These are phyloP conservation scores for Myochromella boudieri DNA, from an alignment of 768 basidiomycete species.

Conservation along the genomic window DNA sequence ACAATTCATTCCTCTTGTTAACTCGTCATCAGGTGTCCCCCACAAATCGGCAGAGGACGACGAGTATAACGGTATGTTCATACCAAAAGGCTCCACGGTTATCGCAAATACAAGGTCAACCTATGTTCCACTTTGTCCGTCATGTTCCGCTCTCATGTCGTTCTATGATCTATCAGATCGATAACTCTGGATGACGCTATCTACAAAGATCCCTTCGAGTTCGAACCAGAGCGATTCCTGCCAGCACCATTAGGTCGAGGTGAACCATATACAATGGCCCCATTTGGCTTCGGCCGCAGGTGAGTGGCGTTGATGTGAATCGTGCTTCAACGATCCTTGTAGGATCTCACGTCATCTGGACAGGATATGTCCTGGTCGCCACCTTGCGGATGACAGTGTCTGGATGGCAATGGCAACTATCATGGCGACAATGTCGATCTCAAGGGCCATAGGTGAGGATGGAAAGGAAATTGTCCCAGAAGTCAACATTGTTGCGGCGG, in stretches of 20 bases:
- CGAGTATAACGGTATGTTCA: constrained; percentile 17
- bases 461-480: constrained; percentile 5
- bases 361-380: constrained; percentile 7
- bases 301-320: not conserved
- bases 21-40: constrained; percentile 1
- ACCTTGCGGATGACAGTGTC: constrained; percentile 39
- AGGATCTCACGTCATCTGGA: not conserved
- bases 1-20: not conserved
- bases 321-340: not conserved
- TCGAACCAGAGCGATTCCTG: not conserved
- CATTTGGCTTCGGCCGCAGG: constrained; percentile 18
- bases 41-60: constrained; percentile 14
- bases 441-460: constrained; percentile 3
- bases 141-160: not conserved
- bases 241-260: not conserved
- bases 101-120: constrained; percentile 14
- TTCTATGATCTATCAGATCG: not conserved
- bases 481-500: not conserved
- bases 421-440: constrained; percentile 4
- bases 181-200: constrained; percentile 2
- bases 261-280: not conserved
- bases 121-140: not conserved
- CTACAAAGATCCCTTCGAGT: not conserved
- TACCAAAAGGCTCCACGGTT: constrained; percentile 14
- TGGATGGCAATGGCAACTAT: constrained; percentile 19